phyloP scores from a whole-genome alignment of 768 basidiomycete genomes.

The Agrocybe pediades region DNA sequence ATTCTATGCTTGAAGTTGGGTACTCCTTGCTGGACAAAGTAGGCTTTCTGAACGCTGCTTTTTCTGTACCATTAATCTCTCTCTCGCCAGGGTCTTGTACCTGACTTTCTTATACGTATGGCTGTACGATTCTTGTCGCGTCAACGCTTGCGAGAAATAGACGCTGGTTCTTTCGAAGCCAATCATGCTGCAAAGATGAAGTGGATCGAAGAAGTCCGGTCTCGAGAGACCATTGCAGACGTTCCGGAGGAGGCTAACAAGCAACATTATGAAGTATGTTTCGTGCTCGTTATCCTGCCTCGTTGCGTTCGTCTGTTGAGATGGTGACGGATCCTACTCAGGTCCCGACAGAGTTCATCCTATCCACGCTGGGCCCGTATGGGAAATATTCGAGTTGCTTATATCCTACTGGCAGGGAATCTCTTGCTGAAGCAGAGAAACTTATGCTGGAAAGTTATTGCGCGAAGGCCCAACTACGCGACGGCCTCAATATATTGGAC shows the following conservation, averaged over 20 bases:
- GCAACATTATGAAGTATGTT: conserved; percentile 69
- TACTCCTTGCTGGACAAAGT: conserved; percentile 34
- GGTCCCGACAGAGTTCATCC: conserved; percentile 64
- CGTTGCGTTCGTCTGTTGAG: neutral
- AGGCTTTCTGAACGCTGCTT: too few relatives aligned
- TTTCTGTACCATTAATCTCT: neutral
- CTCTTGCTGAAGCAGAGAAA: conserved; percentile 63
- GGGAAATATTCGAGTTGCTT: conserved; percentile 71
- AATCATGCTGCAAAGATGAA: conserved; percentile 69
- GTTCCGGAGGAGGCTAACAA: conserved; percentile 70
- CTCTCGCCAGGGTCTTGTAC: conserved; percentile 52
- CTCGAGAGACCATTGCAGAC: conserved; percentile 55
- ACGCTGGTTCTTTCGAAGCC: conserved; percentile 57
- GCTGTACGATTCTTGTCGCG: conserved; percentile 45
- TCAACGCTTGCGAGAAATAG: conserved; percentile 59
- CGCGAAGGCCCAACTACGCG: conserved; percentile 58
- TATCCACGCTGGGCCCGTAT: conserved; percentile 63
- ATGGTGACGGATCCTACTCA: conserved; percentile 18
- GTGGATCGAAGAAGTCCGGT: conserved; percentile 60
- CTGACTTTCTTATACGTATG: conserved; percentile 50
- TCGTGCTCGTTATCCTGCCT: neutral
- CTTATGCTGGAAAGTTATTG: conserved; percentile 71
- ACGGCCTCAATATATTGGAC: conserved; percentile 66
- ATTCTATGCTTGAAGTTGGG: conserved; percentile 34
- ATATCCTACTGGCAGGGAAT: conserved; percentile 61